Conservation (phyloP, 2,329 filamentous ascomycete species). For the Talaromyces amestolkiae region DNA sequence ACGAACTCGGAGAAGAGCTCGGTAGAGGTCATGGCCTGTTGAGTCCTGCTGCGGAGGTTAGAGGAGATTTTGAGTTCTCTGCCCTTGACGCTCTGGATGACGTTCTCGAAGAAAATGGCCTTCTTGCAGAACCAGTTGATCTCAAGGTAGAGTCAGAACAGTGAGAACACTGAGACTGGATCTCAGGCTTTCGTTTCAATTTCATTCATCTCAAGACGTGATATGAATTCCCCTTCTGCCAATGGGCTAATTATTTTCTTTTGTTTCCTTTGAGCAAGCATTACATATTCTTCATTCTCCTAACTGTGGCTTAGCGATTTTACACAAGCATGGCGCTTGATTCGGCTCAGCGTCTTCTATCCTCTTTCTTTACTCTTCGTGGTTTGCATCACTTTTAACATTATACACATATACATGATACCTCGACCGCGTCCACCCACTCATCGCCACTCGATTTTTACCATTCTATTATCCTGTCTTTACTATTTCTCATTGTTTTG, state of each 20-base stretch:
- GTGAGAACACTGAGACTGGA: conserved; percentile 4
- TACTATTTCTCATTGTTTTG: conserved; percentile 10
- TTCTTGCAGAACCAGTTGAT: conserved; percentile 1
- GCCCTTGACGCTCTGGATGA: conserved; percentile 6
- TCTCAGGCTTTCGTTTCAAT: conserved; percentile 6
- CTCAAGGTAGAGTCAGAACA: background rate
- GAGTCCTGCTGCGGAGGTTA: conserved; percentile 30
- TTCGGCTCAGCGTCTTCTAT: background rate
- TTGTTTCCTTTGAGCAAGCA: background rate
- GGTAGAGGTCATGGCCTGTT: conserved; percentile 32
- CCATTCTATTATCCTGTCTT: background rate
- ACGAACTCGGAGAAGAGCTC: conserved; percentile 52
- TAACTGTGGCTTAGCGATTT: background rate
- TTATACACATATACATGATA: conserved; percentile 11
- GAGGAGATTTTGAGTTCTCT: conserved; percentile 5
- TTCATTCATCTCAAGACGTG: background rate
- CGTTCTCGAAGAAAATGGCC: conserved; percentile 1
- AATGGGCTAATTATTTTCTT: background rate
- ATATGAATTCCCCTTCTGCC: background rate
- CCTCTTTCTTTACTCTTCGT: background rate
- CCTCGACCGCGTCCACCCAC: background rate
- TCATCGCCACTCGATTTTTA: conserved; percentile 2
- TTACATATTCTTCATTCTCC: background rate
- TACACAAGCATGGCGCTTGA: background rate
- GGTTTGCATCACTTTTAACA: background rate